phyloP scores from a whole-genome alignment of 2,329 filamentous ascomycete species.

The Blastomyces parvus region DNA sequence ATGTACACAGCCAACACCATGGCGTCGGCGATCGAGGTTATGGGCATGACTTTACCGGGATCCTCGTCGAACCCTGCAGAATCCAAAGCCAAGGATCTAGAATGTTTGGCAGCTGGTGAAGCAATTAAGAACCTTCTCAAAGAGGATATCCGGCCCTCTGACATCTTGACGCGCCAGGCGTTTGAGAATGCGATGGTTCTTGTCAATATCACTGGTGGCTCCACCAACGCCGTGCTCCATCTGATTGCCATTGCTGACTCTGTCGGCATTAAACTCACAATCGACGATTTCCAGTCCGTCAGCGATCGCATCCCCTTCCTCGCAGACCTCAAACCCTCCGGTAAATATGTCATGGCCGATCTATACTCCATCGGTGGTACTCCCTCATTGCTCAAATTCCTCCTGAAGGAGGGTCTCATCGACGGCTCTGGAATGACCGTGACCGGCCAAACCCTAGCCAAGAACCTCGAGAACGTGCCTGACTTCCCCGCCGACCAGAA shows the following conservation, averaged over 20 bases:
- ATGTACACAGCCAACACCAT: constrained; percentile 76
- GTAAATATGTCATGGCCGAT: constrained; percentile 54
- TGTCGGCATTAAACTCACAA: constrained; percentile 69
- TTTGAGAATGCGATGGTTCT: constrained; percentile 82
- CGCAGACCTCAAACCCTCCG: constrained; percentile 71
- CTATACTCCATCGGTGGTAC: constrained; percentile 49
- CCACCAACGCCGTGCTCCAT: constrained; percentile 78
- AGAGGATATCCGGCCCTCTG: constrained; percentile 66
- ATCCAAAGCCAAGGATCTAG: constrained; percentile 58
- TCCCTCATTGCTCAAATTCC: constrained; percentile 48
- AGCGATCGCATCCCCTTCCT: constrained; percentile 71
- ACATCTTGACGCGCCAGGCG: constrained; percentile 69
- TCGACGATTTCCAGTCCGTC: constrained; percentile 78
- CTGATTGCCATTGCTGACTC: constrained; percentile 75
- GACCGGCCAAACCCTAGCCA: constrained; percentile 49
- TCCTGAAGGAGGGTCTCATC: constrained; percentile 49
- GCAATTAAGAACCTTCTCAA: constrained; percentile 66
- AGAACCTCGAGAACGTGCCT: constrained; percentile 50
- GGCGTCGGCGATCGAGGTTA: constrained; percentile 62
- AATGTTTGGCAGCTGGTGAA: constrained; percentile 61
- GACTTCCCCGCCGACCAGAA: constrained; percentile 60
- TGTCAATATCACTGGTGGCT: constrained; percentile 72
- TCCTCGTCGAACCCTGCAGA: constrained; percentile 73
- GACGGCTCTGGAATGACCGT: constrained; percentile 53
- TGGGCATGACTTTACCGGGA: constrained; percentile 71